Evolutionary conservation across 1,284 basidiomycete genomes (phyloP).

Genomic region (Irpex sp.): DNA sequence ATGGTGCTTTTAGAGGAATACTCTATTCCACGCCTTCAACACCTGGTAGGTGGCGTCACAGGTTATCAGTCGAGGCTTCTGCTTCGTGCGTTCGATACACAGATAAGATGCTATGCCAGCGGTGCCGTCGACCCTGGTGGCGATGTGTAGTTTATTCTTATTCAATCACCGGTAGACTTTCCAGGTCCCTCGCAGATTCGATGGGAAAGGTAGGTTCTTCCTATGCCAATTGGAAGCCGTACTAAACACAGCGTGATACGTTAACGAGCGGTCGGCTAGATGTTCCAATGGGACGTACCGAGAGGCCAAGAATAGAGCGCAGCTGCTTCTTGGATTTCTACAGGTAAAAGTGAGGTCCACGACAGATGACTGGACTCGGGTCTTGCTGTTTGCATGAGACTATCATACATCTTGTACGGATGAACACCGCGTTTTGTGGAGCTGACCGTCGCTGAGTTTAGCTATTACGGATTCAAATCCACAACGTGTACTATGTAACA

Average conservation of each 20-base stretch:
- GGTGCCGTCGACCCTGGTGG: background rate
- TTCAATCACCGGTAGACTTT: no score
- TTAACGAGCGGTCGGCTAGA: no score
- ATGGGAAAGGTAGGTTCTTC: no score
- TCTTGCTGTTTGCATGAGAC: background rate
- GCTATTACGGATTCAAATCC: background rate
- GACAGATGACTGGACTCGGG: background rate
- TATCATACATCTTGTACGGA: background rate
- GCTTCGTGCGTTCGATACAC: background rate
- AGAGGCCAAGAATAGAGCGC: no score
- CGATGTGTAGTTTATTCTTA: no score
- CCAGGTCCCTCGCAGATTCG: no score
- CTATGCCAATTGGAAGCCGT: no score
- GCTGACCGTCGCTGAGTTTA: background rate
- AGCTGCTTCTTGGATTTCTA: no score
- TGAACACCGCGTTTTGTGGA: background rate
- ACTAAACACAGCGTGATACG: no score
- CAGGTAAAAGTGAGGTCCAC: no score
- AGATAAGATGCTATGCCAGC: background rate
- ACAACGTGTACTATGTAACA: background rate
- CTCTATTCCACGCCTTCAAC: background rate
- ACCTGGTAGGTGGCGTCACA: background rate
- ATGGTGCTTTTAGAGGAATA: background rate
- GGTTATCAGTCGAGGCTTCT: background rate
- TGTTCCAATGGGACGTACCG: no score